These are phyloP conservation scores for Lichenothelia convexa DNA, from an alignment of 495 filamentous ascomycete species.

Conservation along the genomic window DNA sequence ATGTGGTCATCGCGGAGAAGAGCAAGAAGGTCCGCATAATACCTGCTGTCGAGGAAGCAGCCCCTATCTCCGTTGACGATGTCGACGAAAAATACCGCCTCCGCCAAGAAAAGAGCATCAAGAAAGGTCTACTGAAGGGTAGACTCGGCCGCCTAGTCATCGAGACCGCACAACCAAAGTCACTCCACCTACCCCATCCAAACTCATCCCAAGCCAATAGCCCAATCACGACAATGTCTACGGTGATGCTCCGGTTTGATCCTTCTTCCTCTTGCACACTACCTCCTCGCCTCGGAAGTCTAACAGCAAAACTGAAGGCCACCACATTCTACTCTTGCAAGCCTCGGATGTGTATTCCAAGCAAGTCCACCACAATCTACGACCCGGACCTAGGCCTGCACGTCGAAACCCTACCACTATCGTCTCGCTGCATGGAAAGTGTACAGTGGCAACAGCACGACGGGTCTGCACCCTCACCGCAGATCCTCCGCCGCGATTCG, in stretches of 20 bases:
- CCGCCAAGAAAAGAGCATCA: slow-evolving; percentile 56
- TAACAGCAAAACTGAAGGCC: slow-evolving; percentile 54
- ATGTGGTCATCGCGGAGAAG: slow-evolving; percentile 27
- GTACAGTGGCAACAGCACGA: slow-evolving; percentile 47
- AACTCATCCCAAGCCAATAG: background rate
- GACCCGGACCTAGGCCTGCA: slow-evolving; percentile 44
- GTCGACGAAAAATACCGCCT: slow-evolving; percentile 46
- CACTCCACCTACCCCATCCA: slow-evolving; percentile 35
- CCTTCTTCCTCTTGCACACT: slow-evolving; percentile 36
- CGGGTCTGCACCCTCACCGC: slow-evolving; percentile 3
- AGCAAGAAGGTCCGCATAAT: slow-evolving; percentile 54
- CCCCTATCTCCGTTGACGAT: slow-evolving; percentile 48
- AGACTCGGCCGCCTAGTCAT: slow-evolving; percentile 58
- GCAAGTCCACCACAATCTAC: slow-evolving; percentile 25
- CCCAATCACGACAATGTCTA: slow-evolving; percentile 36
- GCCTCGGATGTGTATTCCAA: slow-evolving; percentile 30
- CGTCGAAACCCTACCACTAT: slow-evolving; percentile 40
- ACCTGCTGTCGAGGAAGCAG: slow-evolving; percentile 54
- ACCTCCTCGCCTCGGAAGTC: slow-evolving; percentile 48
- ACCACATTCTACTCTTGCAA: slow-evolving; percentile 52
- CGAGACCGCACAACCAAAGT: slow-evolving; percentile 52
- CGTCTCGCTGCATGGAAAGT: slow-evolving; percentile 42
- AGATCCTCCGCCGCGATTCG: slow-evolving; percentile 38
- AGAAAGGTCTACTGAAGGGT: slow-evolving; percentile 57
- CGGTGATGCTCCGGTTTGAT: slow-evolving; percentile 55